Base-by-base conservation (phyloP, 2,329 filamentous ascomycete genomes). In the Bipolaris victoriae region DNA sequence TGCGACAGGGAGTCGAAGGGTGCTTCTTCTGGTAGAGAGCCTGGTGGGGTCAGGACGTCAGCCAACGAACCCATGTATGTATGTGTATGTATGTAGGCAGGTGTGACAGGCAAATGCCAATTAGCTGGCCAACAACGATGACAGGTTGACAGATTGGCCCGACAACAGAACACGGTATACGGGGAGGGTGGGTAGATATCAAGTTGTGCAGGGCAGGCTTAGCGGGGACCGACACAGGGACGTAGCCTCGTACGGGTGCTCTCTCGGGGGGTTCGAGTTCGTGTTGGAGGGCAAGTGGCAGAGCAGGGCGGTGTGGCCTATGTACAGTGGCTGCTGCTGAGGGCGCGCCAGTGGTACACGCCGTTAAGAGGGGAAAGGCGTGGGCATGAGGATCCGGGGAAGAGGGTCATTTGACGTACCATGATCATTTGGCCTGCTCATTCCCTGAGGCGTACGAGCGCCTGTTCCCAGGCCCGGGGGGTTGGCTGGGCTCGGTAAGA, bases 381-480 rank as follows among this genome's bases (percentile, higher is more conserved):
- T 55, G 18, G 50, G 37, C 48, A 20, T 49, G 36, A 52, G 43
- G 44, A 47, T 20, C 37, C 18, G 29, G 18, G 36, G 39, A 18
- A 44, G 36, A 41, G 44, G 33, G 51, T 61, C 54, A 58, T 43
- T 50, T 51, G 61, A 66, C 72, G 73, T 71, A 76, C 74, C 75
- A 76, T 76, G 63, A 65, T 75, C 72, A 65, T 70, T 72, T 76
- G 70, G 72, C 72, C 66, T 69, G 73, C 71, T 76, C 75, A 77
- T 77, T 71, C 74, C 74, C 74, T 76, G 58, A 57, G 55, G 58
- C 58, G 58, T 59, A 37, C 64, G 63, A 62, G 64, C 63, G 71
- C 70, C 70, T 64, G 63, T 55, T 60, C 55, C 59, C 65, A 62
- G 67, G 69, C 66, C 52, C 51, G 55, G 39, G 52, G 51, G 49